Conservation (phyloP, 768 basidiomycete species). For the Gloeophyllum trabeum region DNA sequence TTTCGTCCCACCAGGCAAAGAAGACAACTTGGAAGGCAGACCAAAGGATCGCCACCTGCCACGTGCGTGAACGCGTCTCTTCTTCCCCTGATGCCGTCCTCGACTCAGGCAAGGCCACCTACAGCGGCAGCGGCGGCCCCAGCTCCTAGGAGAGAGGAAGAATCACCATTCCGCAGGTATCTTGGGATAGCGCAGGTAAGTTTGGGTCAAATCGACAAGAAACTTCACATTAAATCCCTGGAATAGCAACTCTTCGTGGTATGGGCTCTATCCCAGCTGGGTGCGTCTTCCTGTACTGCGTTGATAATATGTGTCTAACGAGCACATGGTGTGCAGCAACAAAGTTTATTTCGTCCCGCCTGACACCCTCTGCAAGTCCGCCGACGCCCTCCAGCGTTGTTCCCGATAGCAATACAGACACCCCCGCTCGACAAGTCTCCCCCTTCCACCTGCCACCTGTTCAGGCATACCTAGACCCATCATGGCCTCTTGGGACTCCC, state of each 20-base stretch:
- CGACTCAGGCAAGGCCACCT: constrained; percentile 7
- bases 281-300: constrained; percentile 24
- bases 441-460: constrained; percentile 42
- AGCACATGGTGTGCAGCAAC: constrained; percentile 22
- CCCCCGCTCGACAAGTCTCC: constrained; percentile 21
- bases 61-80: too few species aligned
- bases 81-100: background rate
- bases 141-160: constrained; percentile 17
- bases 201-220: background rate
- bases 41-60: too few species aligned
- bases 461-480: constrained; percentile 28
- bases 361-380: background rate
- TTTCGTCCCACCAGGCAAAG: too few species aligned
- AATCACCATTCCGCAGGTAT: constrained; percentile 23
- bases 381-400: background rate
- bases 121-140: constrained; percentile 9
- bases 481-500: constrained; percentile 49
- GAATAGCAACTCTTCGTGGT: constrained; percentile 57
- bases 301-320: too few species aligned
- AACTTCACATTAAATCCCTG: constrained; percentile 2
- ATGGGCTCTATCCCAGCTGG: constrained; percentile 55
- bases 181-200: constrained; percentile 32
- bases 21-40: too few species aligned
- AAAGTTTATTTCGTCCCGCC: constrained; percentile 25
- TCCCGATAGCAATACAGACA: background rate